Evolutionary conservation across 352 stramenopile genomes (phyloP).

Genomic region (Phytophthora meadii): DNA sequence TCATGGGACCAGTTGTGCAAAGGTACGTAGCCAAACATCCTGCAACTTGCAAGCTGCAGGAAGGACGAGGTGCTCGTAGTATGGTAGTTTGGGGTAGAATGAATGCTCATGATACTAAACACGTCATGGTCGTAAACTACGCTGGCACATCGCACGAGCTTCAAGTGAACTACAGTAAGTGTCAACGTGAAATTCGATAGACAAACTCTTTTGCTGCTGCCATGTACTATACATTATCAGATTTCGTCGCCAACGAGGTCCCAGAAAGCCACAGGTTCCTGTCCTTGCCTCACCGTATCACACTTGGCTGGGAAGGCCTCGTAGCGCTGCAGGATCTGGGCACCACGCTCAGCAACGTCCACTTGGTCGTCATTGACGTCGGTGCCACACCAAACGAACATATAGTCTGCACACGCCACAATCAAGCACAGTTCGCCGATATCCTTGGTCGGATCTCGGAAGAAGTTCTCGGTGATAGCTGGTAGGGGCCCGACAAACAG

Average conservation of each 20-base stretch:
- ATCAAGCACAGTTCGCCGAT: conserved; percentile 71
- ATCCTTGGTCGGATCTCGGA: conserved; percentile 66
- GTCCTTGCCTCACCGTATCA: conserved; percentile 72
- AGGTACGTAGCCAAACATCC: neutral
- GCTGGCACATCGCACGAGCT: neutral
- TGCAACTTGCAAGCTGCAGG: neutral
- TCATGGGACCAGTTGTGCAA: conserved; percentile 3
- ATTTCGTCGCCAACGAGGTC: conserved; percentile 54
- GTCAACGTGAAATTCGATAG: no score
- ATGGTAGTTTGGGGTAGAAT: neutral
- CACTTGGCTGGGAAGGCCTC: conserved; percentile 79
- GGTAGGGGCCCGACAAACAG: conserved; percentile 67
- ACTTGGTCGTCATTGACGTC: conserved; percentile 58
- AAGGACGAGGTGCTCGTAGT: neutral
- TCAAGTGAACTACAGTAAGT: no score
- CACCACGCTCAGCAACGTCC: conserved; percentile 66
- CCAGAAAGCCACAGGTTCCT: conserved; percentile 80
- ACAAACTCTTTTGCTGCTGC: conserved; percentile 2
- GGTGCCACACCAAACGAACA: conserved; percentile 84
- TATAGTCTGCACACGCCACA: conserved; percentile 73
- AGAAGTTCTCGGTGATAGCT: conserved; percentile 55
- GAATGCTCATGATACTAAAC: conserved; percentile 10
- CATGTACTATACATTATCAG: conserved; percentile 37
- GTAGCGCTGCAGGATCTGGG: conserved; percentile 73
- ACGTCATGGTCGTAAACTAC: conserved; percentile 8